Evolutionary conservation across 164 flowering plant genomes (phyloP), one percentile per base, ranked within the genome.

Genomic region (Nelumbo lutea): DNA sequence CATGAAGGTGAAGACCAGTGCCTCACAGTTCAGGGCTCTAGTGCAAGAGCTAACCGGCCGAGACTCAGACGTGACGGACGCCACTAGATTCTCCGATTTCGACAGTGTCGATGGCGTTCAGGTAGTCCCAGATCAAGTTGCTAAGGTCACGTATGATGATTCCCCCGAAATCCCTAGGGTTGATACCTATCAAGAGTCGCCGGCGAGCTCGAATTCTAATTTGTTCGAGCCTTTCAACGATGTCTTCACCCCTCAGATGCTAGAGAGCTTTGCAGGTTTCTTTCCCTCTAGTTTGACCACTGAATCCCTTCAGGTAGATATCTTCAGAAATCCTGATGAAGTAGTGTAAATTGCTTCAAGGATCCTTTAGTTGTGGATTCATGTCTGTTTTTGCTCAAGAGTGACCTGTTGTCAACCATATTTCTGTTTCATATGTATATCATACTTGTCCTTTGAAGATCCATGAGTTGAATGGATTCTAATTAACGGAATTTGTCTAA

Each of bases 1-100:
- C n/a, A 80, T 88, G 89, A 92, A 84, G 86, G 87, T 90, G 42
- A 78, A 82, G 73, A 79, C 90, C 0, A 78, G 86, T 51, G 93
- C 86, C 8, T 83, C 95, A 1, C 68, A 84, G 64, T 92, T 92
- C 67, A 78, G 88, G 59, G 83, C 91, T 46, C 71, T 83, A 7
- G 98, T 92, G 6, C 98, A 92, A 70, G 83, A 85, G 65, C 95
- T 92, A 76, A 92, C 98, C 10, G 98, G 98, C 10, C 79, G 71
- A 61, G 87, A 88, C 63, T 85, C 91, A 44, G 72, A 76, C 41
- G 9, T 64, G 45, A 64, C 68, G 48, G 46, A 62, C 50, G 38
- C 47, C 41, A 3, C 8, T n/a, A n/a, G 66, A 51, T 53, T 69
- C 60, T 53, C 50, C n/a, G 53, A 13, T 44, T 48, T 3, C 53